Evolutionary conservation across 805 yeast species (phyloP), one percentile per base, ranked within the genome.

Genomic region (Kodamaea neixiangensis): DNA sequence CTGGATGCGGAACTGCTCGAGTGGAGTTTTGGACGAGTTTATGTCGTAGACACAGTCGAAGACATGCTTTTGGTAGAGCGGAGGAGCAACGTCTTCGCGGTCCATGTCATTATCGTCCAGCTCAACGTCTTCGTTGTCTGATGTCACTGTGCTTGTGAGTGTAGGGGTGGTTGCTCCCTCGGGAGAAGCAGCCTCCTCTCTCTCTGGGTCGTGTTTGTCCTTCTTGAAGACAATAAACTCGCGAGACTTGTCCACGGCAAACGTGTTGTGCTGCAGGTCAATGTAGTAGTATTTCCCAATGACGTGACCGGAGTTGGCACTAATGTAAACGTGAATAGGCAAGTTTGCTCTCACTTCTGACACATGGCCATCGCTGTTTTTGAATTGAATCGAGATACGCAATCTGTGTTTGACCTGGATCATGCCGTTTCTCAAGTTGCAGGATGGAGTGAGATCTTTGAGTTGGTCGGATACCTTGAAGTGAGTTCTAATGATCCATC

Each of bases 341-440:
- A 80, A 61, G 54, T 78, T 79, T 9, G 84, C 81, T 46, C 81
- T 66, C 29, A 80, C 67, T 56, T 80, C 82, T 47, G 81, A 76
- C 1, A 68, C 63, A 58, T 79, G 83, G 13, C 83, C 83, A 52
- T 72, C 78, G 6, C 72, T 66, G 52, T 80, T 80, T 18, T 72
- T 64, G 34, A 80, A 61, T 47, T 75, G 76, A 11, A 80, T 69
- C n/a, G 63, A 59, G 4, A 80, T 57, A 5, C 77, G 65, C 37
- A 80, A 62, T 46, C 78, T 66, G 59, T 80, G 84, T 54, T 67
- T 73, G 6, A 79, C 77, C 45, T 64, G 67, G 25, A 80, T 58
- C 47, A 77, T 60, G n/a, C 71, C 67, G 50, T 74, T 65, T 43
- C 68, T 70, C 34, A 76, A 55, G 3, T 66, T 59, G 55, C 79